Base-by-base conservation (phyloP, 179 eudicot genomes). In the Nepenthes alata region DNA sequence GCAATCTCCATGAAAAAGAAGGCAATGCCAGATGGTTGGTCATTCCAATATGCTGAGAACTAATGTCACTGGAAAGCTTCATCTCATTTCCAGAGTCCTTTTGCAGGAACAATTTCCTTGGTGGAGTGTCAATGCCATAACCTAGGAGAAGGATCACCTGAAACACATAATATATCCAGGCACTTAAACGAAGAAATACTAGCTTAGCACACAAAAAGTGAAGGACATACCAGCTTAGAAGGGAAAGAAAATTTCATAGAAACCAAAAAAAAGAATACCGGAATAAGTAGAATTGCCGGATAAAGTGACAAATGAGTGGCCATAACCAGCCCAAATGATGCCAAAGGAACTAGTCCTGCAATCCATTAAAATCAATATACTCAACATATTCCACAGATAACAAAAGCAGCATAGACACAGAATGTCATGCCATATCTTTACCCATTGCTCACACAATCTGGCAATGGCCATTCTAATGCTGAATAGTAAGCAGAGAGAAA, bases 291-390 rank as follows among this genome's bases (percentile, higher is more conserved):
- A 70, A 86, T 78, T 48, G 76, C 77, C 39, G 96, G 98, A 78
- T 93, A 93, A 62, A 93, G 85, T 64, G 95, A 85, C 74, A 93
- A 55, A 83, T 93, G 98, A 62, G 98, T 83, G 15, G 96, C 85
- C 50, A 93, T 56, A 56, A 82, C 88, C 93, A 95, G 86, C 59
- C 90, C 98, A 77, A 93, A 73, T 59, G 96, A 93, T 65, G 98
- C 93, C 74, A 93, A 71, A 35, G 98, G 88, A 64, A 72, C 71
- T 65, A 77, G 58, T 64, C 87, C 98, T 93, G 86, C 67, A 65
- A 50, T 68, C 39, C 64, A 62, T 47, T 45, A 25, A 15, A 60
- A 65, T 57, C 54, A 62, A 51, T n/a, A 65, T 65, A 64, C 39
- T 64, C 41, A 67, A 54, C 44, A 62, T 10, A 11, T 35, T 37